Base-by-base conservation (phyloP, 495 filamentous ascomycete species). In the Hypomontagnella monticulosa region DNA sequence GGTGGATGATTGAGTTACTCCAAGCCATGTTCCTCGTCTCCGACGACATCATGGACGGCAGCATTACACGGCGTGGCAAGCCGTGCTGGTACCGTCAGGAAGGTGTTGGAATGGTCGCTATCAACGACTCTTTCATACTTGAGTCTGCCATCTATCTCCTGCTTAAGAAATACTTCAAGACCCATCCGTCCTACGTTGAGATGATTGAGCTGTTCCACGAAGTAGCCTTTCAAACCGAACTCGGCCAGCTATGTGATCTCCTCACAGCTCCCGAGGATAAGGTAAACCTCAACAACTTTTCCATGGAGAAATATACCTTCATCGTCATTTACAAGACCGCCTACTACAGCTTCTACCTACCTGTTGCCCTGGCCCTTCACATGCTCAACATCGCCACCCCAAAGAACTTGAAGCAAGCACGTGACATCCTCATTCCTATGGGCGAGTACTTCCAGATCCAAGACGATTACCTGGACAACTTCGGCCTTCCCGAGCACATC, bases 311-410 rank as follows among this genome's bases (percentile, higher is more conserved):
- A 83, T 96, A 96, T 84, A 89, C 83, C 75, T 99, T 98, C 84
- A 99, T 99, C 74, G 95, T 99, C 77, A 91, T 93, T 79, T 97
- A 93, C 88, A 99, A 99, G 86, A 99, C 96, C 27, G 96, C 95
- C 36, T 99, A 94, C 81, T 99, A 99, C 83, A 91, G 87, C 72
- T 99, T 99, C 85, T 98, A 98, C 81, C 90, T 99, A 0, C 95
- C 95, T 36, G 93, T 99, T n/a, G 94, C 92, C 5, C 84, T 97
- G 27, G 91, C 96, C 0, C 80, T 99, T 66, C 80, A 91, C 79
- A 88, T 91, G 75, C 84, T 93, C 67, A 87, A 91, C 60, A 79
- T 91, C 36, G 96, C 94, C 8, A 93, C 91, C 9, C 84, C 86
- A 5, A 83, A 88, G 74, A 97, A 96, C 81, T 87, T 98, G 54